A percentile compares a stretch with the other conserved stretches of the same genome.
These are phyloP conservation scores for Citrus medica DNA, from an alignment of 345 rosid genomes.

Conservation along the genomic window DNA sequence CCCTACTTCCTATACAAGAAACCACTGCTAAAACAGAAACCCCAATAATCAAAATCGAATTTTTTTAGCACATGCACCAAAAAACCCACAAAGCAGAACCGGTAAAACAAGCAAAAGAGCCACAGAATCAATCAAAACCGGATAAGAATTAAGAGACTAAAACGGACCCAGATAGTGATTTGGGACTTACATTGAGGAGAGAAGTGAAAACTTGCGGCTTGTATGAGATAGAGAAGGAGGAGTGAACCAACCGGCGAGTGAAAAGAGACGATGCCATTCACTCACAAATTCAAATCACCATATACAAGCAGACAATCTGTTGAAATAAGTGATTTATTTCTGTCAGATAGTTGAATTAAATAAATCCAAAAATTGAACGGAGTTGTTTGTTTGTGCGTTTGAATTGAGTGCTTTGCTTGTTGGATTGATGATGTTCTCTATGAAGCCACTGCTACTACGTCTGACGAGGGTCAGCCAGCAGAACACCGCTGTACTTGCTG, in stretches of 20 bases:
- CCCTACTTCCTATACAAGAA: not conserved
- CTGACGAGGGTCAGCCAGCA: not conserved
- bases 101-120: slow-evolving; percentile 6
- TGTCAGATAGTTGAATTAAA: not conserved
- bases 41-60: slow-evolving; percentile 6
- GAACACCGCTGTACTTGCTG: not conserved
- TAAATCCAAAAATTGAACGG: not conserved
- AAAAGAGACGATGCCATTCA: slow-evolving; percentile 55
- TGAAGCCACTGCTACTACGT: not conserved
- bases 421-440: not conserved
- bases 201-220: slow-evolving; percentile 28
- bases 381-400: not conserved
- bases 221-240: slow-evolving; percentile 27
- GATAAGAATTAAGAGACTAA: slow-evolving; percentile 8
- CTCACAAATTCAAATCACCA: slow-evolving; percentile 22
- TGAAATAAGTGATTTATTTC: not conserved
- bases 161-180: slow-evolving; percentile 1
- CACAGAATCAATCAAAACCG: not conserved
- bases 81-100: slow-evolving; percentile 14
- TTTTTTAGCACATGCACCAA: not conserved
- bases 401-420: not conserved
- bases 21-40: not conserved
- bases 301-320: not conserved
- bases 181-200: slow-evolving; percentile 45
- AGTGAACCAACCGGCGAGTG: slow-evolving; percentile 41